Base-by-base conservation (phyloP, 441 rosid species). In the Erodium chrysanthum region DNA sequence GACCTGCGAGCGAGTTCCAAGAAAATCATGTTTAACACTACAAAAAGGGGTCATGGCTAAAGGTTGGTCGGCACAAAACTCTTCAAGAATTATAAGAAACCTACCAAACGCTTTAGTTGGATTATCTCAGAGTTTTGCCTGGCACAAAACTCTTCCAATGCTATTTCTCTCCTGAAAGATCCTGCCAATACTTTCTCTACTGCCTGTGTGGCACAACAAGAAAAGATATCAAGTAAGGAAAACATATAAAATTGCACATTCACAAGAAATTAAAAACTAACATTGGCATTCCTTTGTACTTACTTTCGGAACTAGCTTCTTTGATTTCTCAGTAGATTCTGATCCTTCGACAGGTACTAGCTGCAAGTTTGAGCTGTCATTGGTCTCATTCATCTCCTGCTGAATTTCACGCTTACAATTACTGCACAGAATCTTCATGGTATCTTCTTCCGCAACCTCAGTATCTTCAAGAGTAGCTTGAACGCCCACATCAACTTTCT, bases 111-210 rank as follows among this genome's bases (percentile, higher is more conserved):
- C 70, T 86, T 90, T 60, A 92, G 93, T 82, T 92, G 98, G 76
- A 73, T 84, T 79, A 96, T 92, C 79, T 96, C 97, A 44, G 88
- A 79, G 81, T 85, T 83, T 85, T 90, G 98, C 72, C 89, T 92
- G 76, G 84, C 86, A 78, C 97, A 96, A 67, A 78, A 84, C 74
- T 96, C 98, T 82, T 96, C 98, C 66, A 92, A 71, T 71, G 97
- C 99, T 96, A 96, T 96, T 86, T 96, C 98, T 79, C 98, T 89
- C 74, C 98, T 80, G 71, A 96, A 89, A 52, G 99, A 90, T 77
- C 97, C 98, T 52, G 96, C 89, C 84, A 96, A 84, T 66, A 96
- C 97, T 82, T 88, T 92, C 85, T 88, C 90, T 73, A 92, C 97
- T 66, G 97, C 98, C 99, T 96, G 82, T 48, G 74, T 40, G 63